Evolutionary conservation across 768 basidiomycete species (phyloP).

Genomic region (Tylopilus plumbeoviolaceoides): DNA sequence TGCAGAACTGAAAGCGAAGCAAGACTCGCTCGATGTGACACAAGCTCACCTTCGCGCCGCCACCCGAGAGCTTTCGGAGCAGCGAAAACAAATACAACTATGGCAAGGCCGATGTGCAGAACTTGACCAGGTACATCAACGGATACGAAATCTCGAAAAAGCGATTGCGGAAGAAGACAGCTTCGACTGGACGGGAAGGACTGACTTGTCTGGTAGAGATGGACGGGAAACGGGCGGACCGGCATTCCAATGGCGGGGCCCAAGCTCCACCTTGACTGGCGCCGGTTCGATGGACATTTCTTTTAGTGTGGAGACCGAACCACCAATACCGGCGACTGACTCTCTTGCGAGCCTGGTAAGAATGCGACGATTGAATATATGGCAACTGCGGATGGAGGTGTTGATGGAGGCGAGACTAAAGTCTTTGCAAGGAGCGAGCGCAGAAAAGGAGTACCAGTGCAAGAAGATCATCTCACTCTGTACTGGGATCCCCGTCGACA

Average conservation of each 20-base stretch:
- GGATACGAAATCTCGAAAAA: constrained; percentile 78
- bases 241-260: constrained; percentile 70
- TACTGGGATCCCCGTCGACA: constrained; percentile 80
- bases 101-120: constrained; percentile 74
- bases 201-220: constrained; percentile 39
- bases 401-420: constrained; percentile 68
- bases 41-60: constrained; percentile 85
- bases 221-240: constrained; percentile 37
- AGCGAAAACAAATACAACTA: constrained; percentile 75
- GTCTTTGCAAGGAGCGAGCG: constrained; percentile 70
- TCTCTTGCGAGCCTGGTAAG: constrained; percentile 58
- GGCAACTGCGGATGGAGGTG: constrained; percentile 78
- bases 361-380: constrained; percentile 72
- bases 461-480: constrained; percentile 88
- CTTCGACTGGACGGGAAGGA: constrained; percentile 88
- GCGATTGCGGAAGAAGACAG: constrained; percentile 73
- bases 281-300: constrained; percentile 62
- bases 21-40: constrained; percentile 82
- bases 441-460: constrained; percentile 89
- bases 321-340: constrained; percentile 61
- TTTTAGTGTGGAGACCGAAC: constrained; percentile 66
- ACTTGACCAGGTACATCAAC: constrained; percentile 77
- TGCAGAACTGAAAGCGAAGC: constrained; percentile 78
- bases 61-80: constrained; percentile 86
- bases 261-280: constrained; percentile 61